These are phyloP conservation scores for Trypanosoma brucei DNA, from an alignment of 208 protist genomes.

Conservation along the genomic window DNA sequence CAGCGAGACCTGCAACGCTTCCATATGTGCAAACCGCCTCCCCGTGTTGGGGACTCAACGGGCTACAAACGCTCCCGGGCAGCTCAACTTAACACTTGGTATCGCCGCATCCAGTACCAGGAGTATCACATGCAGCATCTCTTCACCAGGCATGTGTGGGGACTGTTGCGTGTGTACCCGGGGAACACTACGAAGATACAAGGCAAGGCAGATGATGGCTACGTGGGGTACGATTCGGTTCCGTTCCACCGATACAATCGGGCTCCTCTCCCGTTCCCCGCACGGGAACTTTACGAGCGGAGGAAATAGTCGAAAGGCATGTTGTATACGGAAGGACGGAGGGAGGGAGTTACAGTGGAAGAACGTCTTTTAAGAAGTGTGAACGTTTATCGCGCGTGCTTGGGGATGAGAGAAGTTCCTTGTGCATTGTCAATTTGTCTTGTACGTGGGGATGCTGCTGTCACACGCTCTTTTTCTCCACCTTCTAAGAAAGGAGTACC, in stretches of 20 bases:
- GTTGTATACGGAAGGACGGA: background rate
- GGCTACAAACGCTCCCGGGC: conserved; percentile 78
- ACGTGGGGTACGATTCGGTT: conserved; percentile 82
- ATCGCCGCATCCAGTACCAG: conserved; percentile 88
- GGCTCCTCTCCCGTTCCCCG: conserved; percentile 68
- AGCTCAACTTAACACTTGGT: conserved; percentile 81
- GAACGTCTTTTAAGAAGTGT: too few species aligned
- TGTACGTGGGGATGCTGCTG: too few species aligned
- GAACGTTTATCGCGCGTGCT: too few species aligned
- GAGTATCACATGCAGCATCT: conserved; percentile 89
- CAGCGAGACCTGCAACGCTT: conserved; percentile 71
- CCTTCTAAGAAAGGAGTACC: too few species aligned
- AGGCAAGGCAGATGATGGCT: conserved; percentile 81
- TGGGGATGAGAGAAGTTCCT: too few species aligned
- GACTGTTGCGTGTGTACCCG: conserved; percentile 79
- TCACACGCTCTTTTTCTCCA: too few species aligned
- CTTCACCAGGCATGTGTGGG: conserved; percentile 84
- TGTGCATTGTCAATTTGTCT: too few species aligned
- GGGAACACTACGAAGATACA: conserved; percentile 79
- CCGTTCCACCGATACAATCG: conserved; percentile 86
- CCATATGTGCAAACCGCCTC: conserved; percentile 76
- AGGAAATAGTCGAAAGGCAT: conserved; percentile 41
- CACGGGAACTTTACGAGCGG: conserved; percentile 85
- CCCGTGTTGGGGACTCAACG: conserved; percentile 69
- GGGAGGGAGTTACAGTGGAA: background rate